These are phyloP conservation scores for Casaregolazyma lundiana DNA, from an alignment of 1,139 yeast species.

Conservation along the genomic window DNA sequence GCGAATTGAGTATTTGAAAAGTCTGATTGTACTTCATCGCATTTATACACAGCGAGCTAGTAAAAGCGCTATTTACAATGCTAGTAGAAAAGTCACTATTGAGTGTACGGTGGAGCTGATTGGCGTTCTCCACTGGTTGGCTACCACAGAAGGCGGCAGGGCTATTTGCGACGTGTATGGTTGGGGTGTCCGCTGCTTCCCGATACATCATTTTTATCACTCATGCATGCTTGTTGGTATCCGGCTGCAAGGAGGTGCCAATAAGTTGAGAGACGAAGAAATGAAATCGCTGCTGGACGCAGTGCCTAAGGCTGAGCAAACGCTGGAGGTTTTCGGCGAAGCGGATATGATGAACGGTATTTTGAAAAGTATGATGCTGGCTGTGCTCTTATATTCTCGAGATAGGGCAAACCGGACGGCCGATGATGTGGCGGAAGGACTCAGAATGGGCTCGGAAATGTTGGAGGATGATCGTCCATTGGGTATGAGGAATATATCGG, in stretches of 20 bases:
- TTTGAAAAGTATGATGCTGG: not conserved
- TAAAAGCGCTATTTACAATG: constrained; percentile 19
- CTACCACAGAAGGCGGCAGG: constrained; percentile 24
- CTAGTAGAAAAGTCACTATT: constrained; percentile 27
- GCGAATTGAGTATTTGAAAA: constrained; percentile 30
- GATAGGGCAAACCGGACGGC: not conserved
- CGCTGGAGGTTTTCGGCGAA: not conserved
- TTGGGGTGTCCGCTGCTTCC: not conserved
- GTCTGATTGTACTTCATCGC: constrained; percentile 31
- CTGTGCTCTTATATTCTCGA: constrained; percentile 1
- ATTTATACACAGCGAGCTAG: constrained; percentile 24
- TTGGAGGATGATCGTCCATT: not conserved
- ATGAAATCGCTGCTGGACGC: constrained; percentile 14
- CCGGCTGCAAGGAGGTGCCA: constrained; percentile 20
- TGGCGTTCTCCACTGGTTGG: constrained; percentile 30
- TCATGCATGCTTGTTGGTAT: constrained; percentile 24
- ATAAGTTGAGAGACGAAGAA: constrained; percentile 20
- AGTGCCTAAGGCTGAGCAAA: constrained; percentile 1
- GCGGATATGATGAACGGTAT: not conserved
- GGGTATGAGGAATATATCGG: constrained; percentile 3
- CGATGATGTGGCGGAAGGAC: not conserved
- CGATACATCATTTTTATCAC: constrained; percentile 13
- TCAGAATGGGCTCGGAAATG: not conserved
- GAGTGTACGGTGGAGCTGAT: constrained; percentile 29
- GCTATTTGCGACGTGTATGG: constrained; percentile 10